These are phyloP conservation scores for Neopestalotiopsis sp. DNA, from an alignment of 2,329 filamentous ascomycete species.

Conservation along the genomic window DNA sequence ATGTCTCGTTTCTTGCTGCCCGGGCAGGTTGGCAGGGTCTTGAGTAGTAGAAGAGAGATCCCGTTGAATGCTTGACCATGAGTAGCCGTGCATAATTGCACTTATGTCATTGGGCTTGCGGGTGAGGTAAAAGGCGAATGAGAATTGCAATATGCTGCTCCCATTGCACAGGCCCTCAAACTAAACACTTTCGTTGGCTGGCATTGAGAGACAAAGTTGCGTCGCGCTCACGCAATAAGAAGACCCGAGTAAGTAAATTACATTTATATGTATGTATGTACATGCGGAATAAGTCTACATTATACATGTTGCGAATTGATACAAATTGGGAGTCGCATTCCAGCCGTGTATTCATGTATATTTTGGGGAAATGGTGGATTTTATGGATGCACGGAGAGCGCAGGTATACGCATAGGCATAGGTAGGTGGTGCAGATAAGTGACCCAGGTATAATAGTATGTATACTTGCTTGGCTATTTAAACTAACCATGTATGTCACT, in stretches of 20 bases:
- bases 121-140: background rate
- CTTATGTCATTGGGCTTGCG: background rate
- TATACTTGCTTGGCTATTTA: background rate
- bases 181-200: background rate
- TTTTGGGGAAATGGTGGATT: background rate
- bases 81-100: slow-evolving; percentile 1
- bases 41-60: background rate
- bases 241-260: background rate
- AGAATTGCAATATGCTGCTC: background rate
- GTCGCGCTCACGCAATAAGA: background rate
- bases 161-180: background rate
- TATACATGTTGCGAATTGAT: background rate
- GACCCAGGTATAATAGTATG: background rate
- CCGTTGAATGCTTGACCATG: background rate
- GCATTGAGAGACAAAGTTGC: background rate
- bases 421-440: background rate
- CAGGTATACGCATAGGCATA: background rate
- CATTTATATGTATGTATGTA: background rate
- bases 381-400: background rate
- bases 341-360: background rate
- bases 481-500: background rate
- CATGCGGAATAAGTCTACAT: background rate
- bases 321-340: background rate
- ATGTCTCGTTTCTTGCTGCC: background rate
- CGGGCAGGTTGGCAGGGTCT: slow-evolving; percentile 8